Percentiles rank a stretch among this genome's conserved stretches.
Evolutionary conservation across 2,329 filamentous ascomycete species (phyloP).

Genomic region (Nemania sp.): DNA sequence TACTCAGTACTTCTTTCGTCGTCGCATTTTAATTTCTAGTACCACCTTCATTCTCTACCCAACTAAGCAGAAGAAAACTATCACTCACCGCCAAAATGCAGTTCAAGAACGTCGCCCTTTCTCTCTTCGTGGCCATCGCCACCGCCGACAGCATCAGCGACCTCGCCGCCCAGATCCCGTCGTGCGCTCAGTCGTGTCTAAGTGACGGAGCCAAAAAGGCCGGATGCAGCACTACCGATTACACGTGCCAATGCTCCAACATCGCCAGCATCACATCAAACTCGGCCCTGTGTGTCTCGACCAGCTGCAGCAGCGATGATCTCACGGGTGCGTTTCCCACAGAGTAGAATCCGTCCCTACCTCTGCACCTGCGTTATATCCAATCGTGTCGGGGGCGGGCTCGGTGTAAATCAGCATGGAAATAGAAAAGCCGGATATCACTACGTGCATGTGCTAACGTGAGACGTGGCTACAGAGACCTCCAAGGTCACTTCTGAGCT

Average conservation of each 20-base stretch:
- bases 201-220: conserved; percentile 48
- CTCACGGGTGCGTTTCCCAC: conserved; percentile 51
- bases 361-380: not conserved
- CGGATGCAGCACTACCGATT: conserved; percentile 53
- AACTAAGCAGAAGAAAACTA: not conserved
- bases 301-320: conserved; percentile 52
- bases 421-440: not conserved
- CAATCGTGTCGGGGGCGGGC: too few relatives aligned
- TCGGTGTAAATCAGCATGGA: too few relatives aligned
- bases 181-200: conserved; percentile 56
- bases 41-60: not conserved
- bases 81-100: conserved; percentile 46
- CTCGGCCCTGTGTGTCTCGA: conserved; percentile 54
- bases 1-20: not conserved
- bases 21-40: not conserved
- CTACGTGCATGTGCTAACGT: not conserved
- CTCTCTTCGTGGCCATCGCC: conserved; percentile 45
- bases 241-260: conserved; percentile 56
- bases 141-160: conserved; percentile 46
- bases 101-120: conserved; percentile 45
- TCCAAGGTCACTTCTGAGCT: conserved; percentile 40
- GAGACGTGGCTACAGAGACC: not conserved
- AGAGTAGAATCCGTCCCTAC: too few relatives aligned
- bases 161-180: conserved; percentile 52
- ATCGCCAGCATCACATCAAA: conserved; percentile 51